Conservation (phyloP, 2,329 filamentous ascomycete species). For the Elsinoe ampelina region DNA sequence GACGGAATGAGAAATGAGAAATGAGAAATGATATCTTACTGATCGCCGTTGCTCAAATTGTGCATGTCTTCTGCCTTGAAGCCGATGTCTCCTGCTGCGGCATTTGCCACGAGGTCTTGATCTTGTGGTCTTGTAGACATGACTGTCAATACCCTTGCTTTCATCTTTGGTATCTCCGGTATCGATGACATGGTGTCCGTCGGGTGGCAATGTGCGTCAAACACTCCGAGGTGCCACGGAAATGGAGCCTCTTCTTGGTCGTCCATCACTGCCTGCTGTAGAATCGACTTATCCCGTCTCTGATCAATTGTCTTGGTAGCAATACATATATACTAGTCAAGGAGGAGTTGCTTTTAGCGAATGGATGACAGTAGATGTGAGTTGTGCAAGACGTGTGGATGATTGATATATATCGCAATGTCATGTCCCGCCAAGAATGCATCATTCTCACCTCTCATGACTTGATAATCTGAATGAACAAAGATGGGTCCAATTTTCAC, state of each 20-base stretch:
- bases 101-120: slow-evolving; percentile 58
- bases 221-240: slow-evolving; percentile 63
- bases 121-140: slow-evolving; percentile 73
- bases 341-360: too few relatives aligned
- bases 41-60: slow-evolving; percentile 21
- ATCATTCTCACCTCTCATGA: neutral
- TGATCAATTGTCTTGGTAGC: too few relatives aligned
- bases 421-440: neutral
- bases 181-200: slow-evolving; percentile 64
- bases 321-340: too few relatives aligned
- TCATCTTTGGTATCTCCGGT: slow-evolving; percentile 53
- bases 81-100: slow-evolving; percentile 46
- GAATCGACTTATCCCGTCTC: neutral
- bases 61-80: slow-evolving; percentile 27
- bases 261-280: slow-evolving; percentile 16
- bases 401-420: neutral
- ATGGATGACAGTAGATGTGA: too few relatives aligned
- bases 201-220: slow-evolving; percentile 76
- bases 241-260: slow-evolving; percentile 29
- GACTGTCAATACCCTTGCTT: slow-evolving; percentile 55
- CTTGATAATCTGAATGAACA: neutral
- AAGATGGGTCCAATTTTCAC: too few relatives aligned
- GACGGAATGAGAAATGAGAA: too few relatives aligned
- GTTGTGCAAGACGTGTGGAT: neutral
- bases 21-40: slow-evolving; percentile 22